Evolutionary conservation across 1,139 yeast genomes (phyloP).

Genomic region (Taphrina pruni): DNA sequence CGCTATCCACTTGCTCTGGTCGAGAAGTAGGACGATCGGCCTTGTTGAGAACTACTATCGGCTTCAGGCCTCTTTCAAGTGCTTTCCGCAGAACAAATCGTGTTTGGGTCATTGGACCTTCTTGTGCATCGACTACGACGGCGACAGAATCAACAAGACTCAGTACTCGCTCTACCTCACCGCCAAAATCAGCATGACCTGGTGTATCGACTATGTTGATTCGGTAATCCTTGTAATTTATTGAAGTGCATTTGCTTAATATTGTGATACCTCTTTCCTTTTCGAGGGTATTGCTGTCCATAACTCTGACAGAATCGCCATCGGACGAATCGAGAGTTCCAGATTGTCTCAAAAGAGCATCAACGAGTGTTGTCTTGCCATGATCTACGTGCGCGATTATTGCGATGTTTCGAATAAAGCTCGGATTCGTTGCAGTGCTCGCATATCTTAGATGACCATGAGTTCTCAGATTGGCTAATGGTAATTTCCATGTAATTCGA

Average conservation of each 20-base stretch:
- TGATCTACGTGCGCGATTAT: constrained; percentile 98
- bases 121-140: constrained; percentile 88
- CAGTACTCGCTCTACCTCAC: constrained; percentile 90
- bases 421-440: constrained; percentile 50
- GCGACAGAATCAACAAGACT: constrained; percentile 97
- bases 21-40: constrained; percentile 82
- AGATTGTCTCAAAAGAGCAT: constrained; percentile 81
- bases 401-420: constrained; percentile 83
- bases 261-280: constrained; percentile 95
- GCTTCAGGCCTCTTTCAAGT: constrained; percentile 78
- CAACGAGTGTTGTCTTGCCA: constrained; percentile 92
- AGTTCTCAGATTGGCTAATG: neutral
- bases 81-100: constrained; percentile 94
- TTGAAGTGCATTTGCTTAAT: constrained; percentile 93
- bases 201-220: constrained; percentile 95
- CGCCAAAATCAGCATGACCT: constrained; percentile 95
- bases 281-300: constrained; percentile 92
- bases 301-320: constrained; percentile 70
- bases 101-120: constrained; percentile 97
- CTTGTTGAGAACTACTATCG: constrained; percentile 90
- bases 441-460: constrained; percentile 7
- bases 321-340: constrained; percentile 78
- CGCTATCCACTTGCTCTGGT: constrained; percentile 74
- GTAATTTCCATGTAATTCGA: neutral
- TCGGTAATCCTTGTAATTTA: constrained; percentile 84